A percentile compares a stretch with the other conserved stretches of the same genome.
These are phyloP conservation scores for Litchi chinensis DNA, from an alignment of 345 rosid species.

Conservation along the genomic window DNA sequence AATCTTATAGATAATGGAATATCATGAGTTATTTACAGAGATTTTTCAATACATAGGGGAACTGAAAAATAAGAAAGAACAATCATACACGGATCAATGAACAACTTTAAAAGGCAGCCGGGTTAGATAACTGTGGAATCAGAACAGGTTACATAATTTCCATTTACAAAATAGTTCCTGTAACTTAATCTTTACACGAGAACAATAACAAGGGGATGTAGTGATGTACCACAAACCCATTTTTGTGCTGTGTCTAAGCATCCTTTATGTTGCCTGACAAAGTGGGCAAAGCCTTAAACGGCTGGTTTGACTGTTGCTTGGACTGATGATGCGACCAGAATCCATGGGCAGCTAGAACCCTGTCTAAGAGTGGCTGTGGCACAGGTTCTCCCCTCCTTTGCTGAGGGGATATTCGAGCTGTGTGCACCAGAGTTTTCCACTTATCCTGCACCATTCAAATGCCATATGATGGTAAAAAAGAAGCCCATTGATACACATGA, in stretches of 20 bases:
- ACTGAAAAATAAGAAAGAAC: neutral
- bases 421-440: constrained; percentile 43
- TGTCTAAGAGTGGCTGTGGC: constrained; percentile 37
- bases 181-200: constrained; percentile 3
- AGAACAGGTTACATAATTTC: neutral
- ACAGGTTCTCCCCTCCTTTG: constrained; percentile 42
- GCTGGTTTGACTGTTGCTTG: constrained; percentile 19
- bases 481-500: neutral
- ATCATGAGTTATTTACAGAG: neutral
- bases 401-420: constrained; percentile 39
- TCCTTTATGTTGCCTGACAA: neutral
- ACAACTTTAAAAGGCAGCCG: constrained; percentile 1
- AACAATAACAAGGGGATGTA: neutral
- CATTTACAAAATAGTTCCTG: neutral
- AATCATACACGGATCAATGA: constrained; percentile 7
- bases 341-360: constrained; percentile 32
- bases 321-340: constrained; percentile 35
- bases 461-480: neutral
- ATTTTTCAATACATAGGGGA: neutral
- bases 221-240: neutral
- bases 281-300: neutral
- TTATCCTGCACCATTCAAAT: constrained; percentile 30
- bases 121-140: neutral
- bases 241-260: neutral
- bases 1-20: no score